phyloP scores from a whole-genome alignment of 495 filamentous ascomycete species.

The Aspergillus panamensis region DNA sequence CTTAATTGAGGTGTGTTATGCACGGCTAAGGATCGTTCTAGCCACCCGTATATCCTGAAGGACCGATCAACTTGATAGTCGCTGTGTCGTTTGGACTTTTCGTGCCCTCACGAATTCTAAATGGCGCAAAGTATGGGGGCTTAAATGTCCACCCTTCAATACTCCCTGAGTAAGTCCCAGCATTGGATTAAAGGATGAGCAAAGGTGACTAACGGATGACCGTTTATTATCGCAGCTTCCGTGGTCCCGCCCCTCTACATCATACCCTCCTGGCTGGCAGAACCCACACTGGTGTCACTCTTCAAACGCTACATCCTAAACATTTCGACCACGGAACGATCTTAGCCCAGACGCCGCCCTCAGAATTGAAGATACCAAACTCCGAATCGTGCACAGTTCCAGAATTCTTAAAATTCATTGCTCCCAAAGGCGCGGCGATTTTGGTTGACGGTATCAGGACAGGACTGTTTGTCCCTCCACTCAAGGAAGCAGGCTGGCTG shows the following conservation, averaged over 20 bases:
- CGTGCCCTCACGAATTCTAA: slow-evolving; percentile 73
- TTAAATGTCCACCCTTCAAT: slow-evolving; percentile 95
- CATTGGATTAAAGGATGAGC: background rate
- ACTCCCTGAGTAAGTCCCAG: slow-evolving; percentile 66
- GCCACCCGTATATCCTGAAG: slow-evolving; percentile 52
- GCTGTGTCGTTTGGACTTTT: slow-evolving; percentile 96
- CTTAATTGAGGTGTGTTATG: background rate
- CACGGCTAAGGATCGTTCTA: slow-evolving; percentile 30
- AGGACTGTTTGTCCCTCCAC: slow-evolving; percentile 63
- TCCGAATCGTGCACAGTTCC: slow-evolving; percentile 40
- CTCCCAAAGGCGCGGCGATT: slow-evolving; percentile 54
- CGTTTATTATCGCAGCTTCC: slow-evolving; percentile 49
- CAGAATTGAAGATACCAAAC: slow-evolving; percentile 50
- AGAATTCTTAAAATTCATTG: slow-evolving; percentile 38
- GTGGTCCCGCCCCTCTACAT: slow-evolving; percentile 73
- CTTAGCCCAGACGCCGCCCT: slow-evolving; percentile 60
- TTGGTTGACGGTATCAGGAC: slow-evolving; percentile 57
- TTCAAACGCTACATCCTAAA: slow-evolving; percentile 77
- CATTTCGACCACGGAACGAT: slow-evolving; percentile 76
- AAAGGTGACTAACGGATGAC: slow-evolving; percentile 1
- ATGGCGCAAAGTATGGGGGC: slow-evolving; percentile 70
- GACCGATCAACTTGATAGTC: slow-evolving; percentile 73
- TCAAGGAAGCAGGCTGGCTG: slow-evolving; percentile 40
- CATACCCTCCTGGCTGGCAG: slow-evolving; percentile 64
- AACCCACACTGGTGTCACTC: slow-evolving; percentile 62